Evolutionary conservation across 2,329 filamentous ascomycete species (phyloP).

Genomic region (Penicillium brevicompactum): DNA sequence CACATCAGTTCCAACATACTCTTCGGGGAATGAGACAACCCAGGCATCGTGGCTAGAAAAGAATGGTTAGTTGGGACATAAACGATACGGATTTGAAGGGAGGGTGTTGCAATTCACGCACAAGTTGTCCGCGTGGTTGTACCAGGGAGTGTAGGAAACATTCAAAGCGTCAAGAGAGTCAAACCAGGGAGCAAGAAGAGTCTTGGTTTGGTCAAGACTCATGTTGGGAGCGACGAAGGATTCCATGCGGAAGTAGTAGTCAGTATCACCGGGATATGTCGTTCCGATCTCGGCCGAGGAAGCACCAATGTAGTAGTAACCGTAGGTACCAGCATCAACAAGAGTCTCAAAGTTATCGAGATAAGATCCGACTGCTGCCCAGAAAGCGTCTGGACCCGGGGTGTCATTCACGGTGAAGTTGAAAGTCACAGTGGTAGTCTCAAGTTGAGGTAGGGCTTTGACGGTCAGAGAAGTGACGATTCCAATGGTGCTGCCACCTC

Average conservation of each 20-base stretch:
- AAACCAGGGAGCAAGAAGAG: slow-evolving; percentile 24
- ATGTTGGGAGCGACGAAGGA: slow-evolving; percentile 27
- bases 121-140: slow-evolving; percentile 26
- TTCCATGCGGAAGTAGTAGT: slow-evolving; percentile 30
- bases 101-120: background rate
- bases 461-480: slow-evolving; percentile 44
- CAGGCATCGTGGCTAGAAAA: slow-evolving; percentile 22
- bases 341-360: slow-evolving; percentile 22
- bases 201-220: slow-evolving; percentile 20
- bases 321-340: slow-evolving; percentile 25
- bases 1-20: slow-evolving; percentile 18
- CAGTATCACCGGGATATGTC: slow-evolving; percentile 17
- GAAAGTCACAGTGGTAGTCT: slow-evolving; percentile 26
- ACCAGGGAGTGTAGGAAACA: slow-evolving; percentile 22
- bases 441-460: slow-evolving; percentile 18
- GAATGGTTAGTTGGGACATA: background rate
- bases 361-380: slow-evolving; percentile 19
- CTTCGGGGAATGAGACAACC: slow-evolving; percentile 20
- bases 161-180: slow-evolving; percentile 18
- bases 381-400: slow-evolving; percentile 19
- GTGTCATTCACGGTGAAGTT: slow-evolving; percentile 24
- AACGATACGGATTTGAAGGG: background rate
- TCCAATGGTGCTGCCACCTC: slow-evolving; percentile 56
- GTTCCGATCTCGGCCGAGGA: slow-evolving; percentile 14
- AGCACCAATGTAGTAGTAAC: slow-evolving; percentile 26